These are phyloP conservation scores for Cladosporium cucumerinum DNA, from an alignment of 2,329 filamentous ascomycete species.

Conservation along the genomic window DNA sequence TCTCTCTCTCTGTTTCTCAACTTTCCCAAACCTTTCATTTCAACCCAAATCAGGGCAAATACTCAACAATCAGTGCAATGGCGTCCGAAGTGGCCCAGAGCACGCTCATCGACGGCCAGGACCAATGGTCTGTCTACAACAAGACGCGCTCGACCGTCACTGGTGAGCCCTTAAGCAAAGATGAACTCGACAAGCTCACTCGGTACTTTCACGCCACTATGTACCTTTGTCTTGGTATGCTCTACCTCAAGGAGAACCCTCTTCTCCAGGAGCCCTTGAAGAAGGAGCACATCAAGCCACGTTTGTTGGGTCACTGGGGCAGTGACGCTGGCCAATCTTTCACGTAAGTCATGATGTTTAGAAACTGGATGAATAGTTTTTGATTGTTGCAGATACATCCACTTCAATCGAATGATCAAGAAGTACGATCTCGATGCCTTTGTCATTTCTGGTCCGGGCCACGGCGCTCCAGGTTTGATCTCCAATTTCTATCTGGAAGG, in stretches of 20 bases:
- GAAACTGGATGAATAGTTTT: background rate
- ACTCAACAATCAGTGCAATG: slow-evolving; percentile 15
- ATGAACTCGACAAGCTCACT: slow-evolving; percentile 66
- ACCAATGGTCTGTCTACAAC: slow-evolving; percentile 32
- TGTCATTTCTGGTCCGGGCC: slow-evolving; percentile 73
- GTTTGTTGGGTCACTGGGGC: slow-evolving; percentile 74
- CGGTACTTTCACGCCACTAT: slow-evolving; percentile 72
- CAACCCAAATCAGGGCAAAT: background rate
- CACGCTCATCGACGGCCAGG: slow-evolving; percentile 26
- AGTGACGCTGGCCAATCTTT: slow-evolving; percentile 78
- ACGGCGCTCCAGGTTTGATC: slow-evolving; percentile 72
- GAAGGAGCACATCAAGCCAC: slow-evolving; percentile 67
- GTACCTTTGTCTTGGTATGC: slow-evolving; percentile 76
- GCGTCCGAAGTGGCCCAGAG: slow-evolving; percentile 19
- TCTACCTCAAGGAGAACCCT: slow-evolving; percentile 72
- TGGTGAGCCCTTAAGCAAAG: slow-evolving; percentile 56
- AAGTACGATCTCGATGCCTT: slow-evolving; percentile 71
- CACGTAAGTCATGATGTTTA: slow-evolving; percentile 42
- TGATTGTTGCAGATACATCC: slow-evolving; percentile 55
- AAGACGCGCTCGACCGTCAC: slow-evolving; percentile 33
- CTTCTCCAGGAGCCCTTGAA: slow-evolving; percentile 67
- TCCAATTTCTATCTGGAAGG: slow-evolving; percentile 76
- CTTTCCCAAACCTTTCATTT: background rate
- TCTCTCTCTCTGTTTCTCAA: background rate
- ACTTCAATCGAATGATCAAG: slow-evolving; percentile 78